Evolutionary conservation across 495 filamentous ascomycete genomes (phyloP).

Genomic region (Halenospora varia): DNA sequence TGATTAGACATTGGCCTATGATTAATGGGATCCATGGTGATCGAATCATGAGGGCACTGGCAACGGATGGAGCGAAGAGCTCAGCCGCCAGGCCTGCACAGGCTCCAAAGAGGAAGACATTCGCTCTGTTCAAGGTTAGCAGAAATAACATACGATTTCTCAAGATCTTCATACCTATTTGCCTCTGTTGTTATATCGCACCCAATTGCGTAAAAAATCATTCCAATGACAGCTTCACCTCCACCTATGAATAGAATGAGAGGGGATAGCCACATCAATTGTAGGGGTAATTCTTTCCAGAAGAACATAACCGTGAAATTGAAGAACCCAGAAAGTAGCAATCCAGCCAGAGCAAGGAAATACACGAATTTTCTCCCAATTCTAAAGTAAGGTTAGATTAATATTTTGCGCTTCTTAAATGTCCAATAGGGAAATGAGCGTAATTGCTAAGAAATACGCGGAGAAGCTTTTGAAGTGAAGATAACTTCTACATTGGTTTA

Average conservation of each 20-base stretch:
- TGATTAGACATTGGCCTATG: slow-evolving; percentile 30
- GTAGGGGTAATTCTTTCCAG: slow-evolving; percentile 37
- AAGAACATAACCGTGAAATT: slow-evolving; percentile 9
- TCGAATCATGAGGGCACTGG: slow-evolving; percentile 51
- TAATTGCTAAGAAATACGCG: no score
- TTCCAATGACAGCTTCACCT: slow-evolving; percentile 44
- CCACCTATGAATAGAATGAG: slow-evolving; percentile 51
- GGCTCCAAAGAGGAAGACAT: slow-evolving; percentile 48
- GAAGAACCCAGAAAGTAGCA: slow-evolving; percentile 7
- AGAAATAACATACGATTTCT: not conserved
- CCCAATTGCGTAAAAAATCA: slow-evolving; percentile 53
- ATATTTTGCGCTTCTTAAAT: not conserved
- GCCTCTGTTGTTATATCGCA: slow-evolving; percentile 52
- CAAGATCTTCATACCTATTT: slow-evolving; percentile 36
- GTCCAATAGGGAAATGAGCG: no score
- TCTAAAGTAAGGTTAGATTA: slow-evolving; percentile 3
- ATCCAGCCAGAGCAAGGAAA: slow-evolving; percentile 12
- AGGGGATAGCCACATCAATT: slow-evolving; percentile 49
- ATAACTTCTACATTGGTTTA: no score
- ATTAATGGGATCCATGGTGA: slow-evolving; percentile 53
- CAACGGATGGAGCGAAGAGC: slow-evolving; percentile 44
- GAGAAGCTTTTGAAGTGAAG: no score
- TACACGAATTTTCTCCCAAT: slow-evolving; percentile 13
- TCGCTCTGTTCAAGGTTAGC: slow-evolving; percentile 32
- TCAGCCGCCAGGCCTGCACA: slow-evolving; percentile 46